Base-by-base conservation (phyloP, 306 rosid species). In the Cercis canadensis region DNA sequence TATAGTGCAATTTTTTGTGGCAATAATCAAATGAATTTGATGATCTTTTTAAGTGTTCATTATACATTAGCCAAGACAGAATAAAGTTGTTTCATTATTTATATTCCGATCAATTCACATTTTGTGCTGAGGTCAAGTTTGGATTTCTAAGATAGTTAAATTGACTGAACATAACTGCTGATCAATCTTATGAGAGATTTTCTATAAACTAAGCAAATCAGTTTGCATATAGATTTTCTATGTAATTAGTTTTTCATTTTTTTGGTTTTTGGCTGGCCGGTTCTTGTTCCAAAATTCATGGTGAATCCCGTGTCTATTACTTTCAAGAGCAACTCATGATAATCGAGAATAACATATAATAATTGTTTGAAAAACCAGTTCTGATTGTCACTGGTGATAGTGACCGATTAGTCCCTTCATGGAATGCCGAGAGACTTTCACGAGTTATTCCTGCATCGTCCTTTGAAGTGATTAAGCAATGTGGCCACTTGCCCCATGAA, bases 401-500 rank as follows among this genome's bases (percentile, higher is more conserved):
- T 17, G 97, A 94, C 78, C 84, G 86, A 16, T 21, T 88, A 40
- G 95, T 94, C 54, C 97, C 97, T 6, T 74, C 96, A 41, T 94
- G 98, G 96, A 94, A 90, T 72, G 88, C 94, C 16, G 84, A 81
- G 87, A 87, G 93, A 77, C 98, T 93, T 62, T 87, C 97, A 73
- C 76, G 75, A 74, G 84, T 75, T 55, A 90, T 93, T 51, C 97
- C 94, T 13, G 98, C 94, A 58, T 86, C 94, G 39, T 75, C 72
- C 17, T 14, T 87, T 63, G 94, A 88, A 81, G 74, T 90, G 57
- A 87, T 93, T 67, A 88, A 88, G 76, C 85, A 82, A 5, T 90
- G 97, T 49, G 98, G 98, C 19, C 98, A 93, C 85, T 72, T 90
- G 71, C 97, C 97, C 7, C 97, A 90, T 16, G 96, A 93, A 86